Percentiles rank a stretch among this genome's conserved stretches.
Evolutionary conservation across 768 basidiomycete genomes (phyloP).

Genomic region (Artomyces pyxidatus): DNA sequence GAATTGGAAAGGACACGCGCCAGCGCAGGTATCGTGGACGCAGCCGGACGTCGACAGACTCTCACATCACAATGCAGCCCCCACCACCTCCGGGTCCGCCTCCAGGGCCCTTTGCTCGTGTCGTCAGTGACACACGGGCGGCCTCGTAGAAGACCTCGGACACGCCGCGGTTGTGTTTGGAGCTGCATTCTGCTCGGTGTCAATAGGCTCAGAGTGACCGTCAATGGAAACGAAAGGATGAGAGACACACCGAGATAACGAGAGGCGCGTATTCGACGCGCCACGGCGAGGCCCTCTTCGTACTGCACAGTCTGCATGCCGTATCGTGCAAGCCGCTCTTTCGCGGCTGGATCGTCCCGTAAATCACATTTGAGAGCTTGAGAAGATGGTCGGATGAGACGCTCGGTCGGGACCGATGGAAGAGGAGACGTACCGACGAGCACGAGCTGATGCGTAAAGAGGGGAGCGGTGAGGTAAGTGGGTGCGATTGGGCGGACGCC

Average conservation of each 20-base stretch:
- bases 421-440: slow-evolving; percentile 70
- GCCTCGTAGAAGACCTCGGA: slow-evolving; percentile 90
- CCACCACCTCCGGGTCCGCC: slow-evolving; percentile 24
- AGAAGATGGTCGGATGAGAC: neutral
- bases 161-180: slow-evolving; percentile 94
- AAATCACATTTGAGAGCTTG: slow-evolving; percentile 93
- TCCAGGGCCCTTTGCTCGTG: slow-evolving; percentile 57
- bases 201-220: neutral
- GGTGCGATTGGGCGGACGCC: slow-evolving; percentile 8
- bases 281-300: slow-evolving; percentile 85
- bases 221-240: too few species aligned
- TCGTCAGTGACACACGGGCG: slow-evolving; percentile 74
- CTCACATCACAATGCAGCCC: slow-evolving; percentile 56
- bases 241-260: slow-evolving; percentile 74
- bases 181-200: slow-evolving; percentile 73
- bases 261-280: slow-evolving; percentile 84
- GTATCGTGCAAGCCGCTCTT: slow-evolving; percentile 65
- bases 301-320: slow-evolving; percentile 75
- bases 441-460: slow-evolving; percentile 46
- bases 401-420: slow-evolving; percentile 6
- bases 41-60: neutral
- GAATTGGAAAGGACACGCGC: too few species aligned
- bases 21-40: neutral
- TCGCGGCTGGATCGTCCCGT: slow-evolving; percentile 69
- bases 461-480: neutral